Evolutionary conservation across 2,329 filamentous ascomycete species (phyloP).

Genomic region (Coleophoma crateriformis): DNA sequence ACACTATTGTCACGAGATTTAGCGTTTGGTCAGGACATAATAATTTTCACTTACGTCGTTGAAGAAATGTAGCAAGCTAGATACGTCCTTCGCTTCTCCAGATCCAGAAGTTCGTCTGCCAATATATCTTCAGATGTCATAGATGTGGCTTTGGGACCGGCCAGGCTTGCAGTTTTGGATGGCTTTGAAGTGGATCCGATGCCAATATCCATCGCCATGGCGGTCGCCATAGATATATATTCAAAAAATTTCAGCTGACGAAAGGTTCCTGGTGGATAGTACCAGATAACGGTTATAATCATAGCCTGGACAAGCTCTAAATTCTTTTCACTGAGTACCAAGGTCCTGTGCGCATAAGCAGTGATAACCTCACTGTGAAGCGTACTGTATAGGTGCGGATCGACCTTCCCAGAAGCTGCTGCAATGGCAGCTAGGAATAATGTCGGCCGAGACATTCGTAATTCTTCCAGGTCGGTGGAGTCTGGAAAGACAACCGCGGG

Average conservation of each 20-base stretch:
- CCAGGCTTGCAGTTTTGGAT: slow-evolving; percentile 3
- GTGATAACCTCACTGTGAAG: slow-evolving; percentile 39
- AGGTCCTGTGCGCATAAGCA: slow-evolving; percentile 36
- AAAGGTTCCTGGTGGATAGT: slow-evolving; percentile 37
- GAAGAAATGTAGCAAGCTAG: slow-evolving; percentile 29
- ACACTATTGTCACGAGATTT: slow-evolving; percentile 19
- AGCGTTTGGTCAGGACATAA: slow-evolving; percentile 2
- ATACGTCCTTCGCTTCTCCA: slow-evolving; percentile 31
- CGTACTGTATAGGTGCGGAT: slow-evolving; percentile 30
- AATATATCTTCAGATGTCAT: not conserved
- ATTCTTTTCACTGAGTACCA: slow-evolving; percentile 39
- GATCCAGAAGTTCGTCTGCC: slow-evolving; percentile 9
- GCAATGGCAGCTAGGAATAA: slow-evolving; percentile 67
- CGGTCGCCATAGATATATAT: slow-evolving; percentile 41
- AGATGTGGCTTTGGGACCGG: not conserved
- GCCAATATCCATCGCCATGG: slow-evolving; percentile 31
- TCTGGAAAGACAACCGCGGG: slow-evolving; percentile 54
- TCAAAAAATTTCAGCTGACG: slow-evolving; percentile 39
- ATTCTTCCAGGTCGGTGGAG: slow-evolving; percentile 41
- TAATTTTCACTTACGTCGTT: slow-evolving; percentile 16
- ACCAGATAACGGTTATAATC: slow-evolving; percentile 38
- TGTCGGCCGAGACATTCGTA: slow-evolving; percentile 52
- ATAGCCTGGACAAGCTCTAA: slow-evolving; percentile 42
- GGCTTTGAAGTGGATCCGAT: slow-evolving; percentile 10
- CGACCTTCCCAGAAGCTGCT: slow-evolving; percentile 49